phyloP scores from a whole-genome alignment of 805 yeast genomes.

The Lipomyces lipofer region DNA sequence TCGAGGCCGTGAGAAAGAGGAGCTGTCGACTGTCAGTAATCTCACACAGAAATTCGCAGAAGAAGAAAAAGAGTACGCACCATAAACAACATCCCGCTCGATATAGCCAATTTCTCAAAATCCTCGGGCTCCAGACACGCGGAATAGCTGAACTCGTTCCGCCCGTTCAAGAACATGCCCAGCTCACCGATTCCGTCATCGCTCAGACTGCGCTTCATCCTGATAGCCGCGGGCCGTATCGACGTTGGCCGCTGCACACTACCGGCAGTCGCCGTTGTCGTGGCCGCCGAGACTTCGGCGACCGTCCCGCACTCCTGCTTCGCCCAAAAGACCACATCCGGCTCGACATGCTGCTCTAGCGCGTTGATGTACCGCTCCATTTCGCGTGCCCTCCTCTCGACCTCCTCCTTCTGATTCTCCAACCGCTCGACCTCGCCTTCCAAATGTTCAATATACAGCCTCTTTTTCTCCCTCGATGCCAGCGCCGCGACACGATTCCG shows the following conservation, averaged over 20 bases:
- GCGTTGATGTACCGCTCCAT: constrained; percentile 2
- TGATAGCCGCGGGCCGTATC: background rate
- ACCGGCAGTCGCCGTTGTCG: background rate
- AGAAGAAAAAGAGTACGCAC: background rate
- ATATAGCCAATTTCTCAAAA: constrained; percentile 8
- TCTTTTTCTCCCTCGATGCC: constrained; percentile 29
- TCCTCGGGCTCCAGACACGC: constrained; percentile 7
- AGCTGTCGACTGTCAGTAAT: background rate
- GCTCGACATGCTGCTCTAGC: constrained; percentile 8
- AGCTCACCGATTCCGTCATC: background rate
- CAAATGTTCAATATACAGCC: constrained; percentile 26
- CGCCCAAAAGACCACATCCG: constrained; percentile 12
- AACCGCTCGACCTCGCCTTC: constrained; percentile 16
- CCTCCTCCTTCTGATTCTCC: constrained; percentile 6
- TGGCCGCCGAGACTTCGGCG: background rate
- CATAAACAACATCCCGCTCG: constrained; percentile 11
- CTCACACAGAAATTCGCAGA: background rate
- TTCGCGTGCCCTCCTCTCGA: background rate
- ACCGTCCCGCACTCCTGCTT: constrained; percentile 1
- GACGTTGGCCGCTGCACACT: background rate
- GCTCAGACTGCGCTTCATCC: background rate
- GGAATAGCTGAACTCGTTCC: background rate
- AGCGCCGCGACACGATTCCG: constrained; percentile 31
- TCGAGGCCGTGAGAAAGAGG: constrained; percentile 11
- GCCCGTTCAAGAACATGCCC: background rate